Evolutionary conservation across 495 filamentous ascomycete genomes (phyloP).

Genomic region (Aspergillus incahuasiensis): DNA sequence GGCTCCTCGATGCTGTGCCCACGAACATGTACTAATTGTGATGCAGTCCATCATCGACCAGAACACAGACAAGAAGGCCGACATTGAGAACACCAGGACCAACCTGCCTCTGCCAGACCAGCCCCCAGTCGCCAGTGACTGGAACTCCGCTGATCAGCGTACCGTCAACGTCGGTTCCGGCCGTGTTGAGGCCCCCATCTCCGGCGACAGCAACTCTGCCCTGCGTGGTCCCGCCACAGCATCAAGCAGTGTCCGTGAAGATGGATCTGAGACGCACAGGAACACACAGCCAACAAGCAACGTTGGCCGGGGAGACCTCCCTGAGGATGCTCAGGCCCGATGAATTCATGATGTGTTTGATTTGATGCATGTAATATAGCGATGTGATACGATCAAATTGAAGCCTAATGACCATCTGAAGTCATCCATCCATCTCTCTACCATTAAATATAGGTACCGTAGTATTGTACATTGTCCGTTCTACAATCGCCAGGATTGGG

Average conservation of each 20-base stretch:
- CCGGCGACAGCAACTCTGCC: constrained; percentile 49
- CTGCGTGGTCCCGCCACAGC: constrained; percentile 61
- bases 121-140: constrained; percentile 69
- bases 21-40: not conserved
- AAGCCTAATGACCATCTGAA: not conserved
- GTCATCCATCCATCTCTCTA: too few relatives aligned
- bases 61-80: constrained; percentile 51
- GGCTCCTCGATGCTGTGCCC: not conserved
- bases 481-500: too few relatives aligned
- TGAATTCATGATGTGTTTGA: constrained; percentile 7
- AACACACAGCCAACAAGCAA: constrained; percentile 34
- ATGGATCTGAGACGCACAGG: constrained; percentile 38
- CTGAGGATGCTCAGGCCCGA: constrained; percentile 46
- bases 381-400: constrained; percentile 7
- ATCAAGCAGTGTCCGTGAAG: constrained; percentile 51
- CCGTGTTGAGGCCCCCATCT: constrained; percentile 46
- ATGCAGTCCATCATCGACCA: constrained; percentile 45
- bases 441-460: too few relatives aligned
- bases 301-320: constrained; percentile 49
- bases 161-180: constrained; percentile 67
- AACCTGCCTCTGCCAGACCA: constrained; percentile 78
- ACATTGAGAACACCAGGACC: constrained; percentile 60
- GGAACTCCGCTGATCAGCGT: constrained; percentile 63
- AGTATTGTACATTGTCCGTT: too few relatives aligned
- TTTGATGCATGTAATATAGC: constrained; percentile 1